A percentile compares a stretch with the other conserved stretches of the same genome.
Conservation (phyloP, 768 basidiomycete species). For the Suillus ampliporus region DNA sequence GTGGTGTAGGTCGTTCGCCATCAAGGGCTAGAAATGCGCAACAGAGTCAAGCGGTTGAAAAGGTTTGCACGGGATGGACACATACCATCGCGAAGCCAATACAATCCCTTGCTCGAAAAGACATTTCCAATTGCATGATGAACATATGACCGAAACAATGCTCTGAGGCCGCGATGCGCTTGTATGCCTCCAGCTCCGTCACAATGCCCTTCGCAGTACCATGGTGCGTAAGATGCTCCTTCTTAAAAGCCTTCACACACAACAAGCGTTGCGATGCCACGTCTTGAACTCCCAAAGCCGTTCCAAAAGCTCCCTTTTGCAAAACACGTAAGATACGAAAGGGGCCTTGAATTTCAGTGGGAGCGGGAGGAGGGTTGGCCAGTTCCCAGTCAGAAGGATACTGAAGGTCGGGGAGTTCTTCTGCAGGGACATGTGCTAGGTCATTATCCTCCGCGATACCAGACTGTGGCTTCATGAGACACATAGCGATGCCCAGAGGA, state of each 20-base stretch:
- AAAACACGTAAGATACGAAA: constrained; percentile 25
- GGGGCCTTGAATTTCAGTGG: constrained; percentile 23
- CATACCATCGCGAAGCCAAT: constrained; percentile 49
- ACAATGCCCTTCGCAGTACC: constrained; percentile 23
- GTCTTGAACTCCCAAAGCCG: constrained; percentile 31
- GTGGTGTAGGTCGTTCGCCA: constrained; percentile 43
- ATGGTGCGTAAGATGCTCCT: constrained; percentile 18
- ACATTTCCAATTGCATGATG: constrained; percentile 45
- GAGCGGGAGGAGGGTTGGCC: too few relatives aligned
- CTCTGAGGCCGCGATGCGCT: constrained; percentile 39
- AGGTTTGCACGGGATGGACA: neutral
- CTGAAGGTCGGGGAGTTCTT: too few relatives aligned
- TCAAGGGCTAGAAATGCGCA: constrained; percentile 40
- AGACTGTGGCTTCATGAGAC: too few relatives aligned
- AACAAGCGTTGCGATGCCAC: constrained; percentile 37
- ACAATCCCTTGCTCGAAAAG: constrained; percentile 34
- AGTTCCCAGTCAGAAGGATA: neutral
- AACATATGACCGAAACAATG: constrained; percentile 36
- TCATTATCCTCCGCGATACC: too few relatives aligned
- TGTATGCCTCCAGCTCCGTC: constrained; percentile 43
- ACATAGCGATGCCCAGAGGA: too few relatives aligned
- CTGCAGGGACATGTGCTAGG: too few relatives aligned
- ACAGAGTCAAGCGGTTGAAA: neutral
- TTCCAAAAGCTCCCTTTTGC: constrained; percentile 28
- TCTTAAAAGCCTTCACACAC: constrained; percentile 45